Conservation (phyloP, 176 grass and related monocot genomes). For the Thalia dealbata region DNA sequence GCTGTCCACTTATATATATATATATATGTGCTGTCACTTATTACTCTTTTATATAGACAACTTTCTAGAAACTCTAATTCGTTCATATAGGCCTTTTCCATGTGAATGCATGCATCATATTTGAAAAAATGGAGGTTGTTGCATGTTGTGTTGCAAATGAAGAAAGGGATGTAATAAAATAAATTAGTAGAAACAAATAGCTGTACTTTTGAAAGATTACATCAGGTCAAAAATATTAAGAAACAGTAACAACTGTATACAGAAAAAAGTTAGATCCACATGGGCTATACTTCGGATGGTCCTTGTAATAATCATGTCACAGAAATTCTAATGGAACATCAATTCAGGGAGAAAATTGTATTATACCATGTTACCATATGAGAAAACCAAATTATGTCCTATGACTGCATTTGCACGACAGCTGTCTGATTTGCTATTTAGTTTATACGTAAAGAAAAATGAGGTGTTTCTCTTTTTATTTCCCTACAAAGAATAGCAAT, state of each 20-base stretch:
- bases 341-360: not conserved
- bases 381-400: not conserved
- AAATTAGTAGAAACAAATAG: too few relatives aligned
- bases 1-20: too few relatives aligned
- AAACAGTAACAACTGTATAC: not conserved
- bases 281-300: not conserved
- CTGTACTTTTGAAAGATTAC: too few relatives aligned
- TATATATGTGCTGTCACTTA: too few relatives aligned
- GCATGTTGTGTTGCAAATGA: too few relatives aligned
- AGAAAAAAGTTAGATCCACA: not conserved
- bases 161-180: too few relatives aligned
- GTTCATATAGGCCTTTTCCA: too few relatives aligned
- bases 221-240: not conserved
- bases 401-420: not conserved
- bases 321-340: not conserved
- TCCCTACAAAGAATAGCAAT: not conserved
- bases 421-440: not conserved
- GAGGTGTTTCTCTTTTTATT: not conserved
- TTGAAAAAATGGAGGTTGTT: too few relatives aligned
- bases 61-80: too few relatives aligned
- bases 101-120: too few relatives aligned
- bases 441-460: not conserved
- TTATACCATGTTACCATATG: not conserved
- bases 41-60: too few relatives aligned
- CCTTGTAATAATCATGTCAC: not conserved